Evolutionary conservation across 129 eudicot species (phyloP), one percentile per base, ranked within the genome.

Genomic region (Rutidosis leptorrhynchoides): DNA sequence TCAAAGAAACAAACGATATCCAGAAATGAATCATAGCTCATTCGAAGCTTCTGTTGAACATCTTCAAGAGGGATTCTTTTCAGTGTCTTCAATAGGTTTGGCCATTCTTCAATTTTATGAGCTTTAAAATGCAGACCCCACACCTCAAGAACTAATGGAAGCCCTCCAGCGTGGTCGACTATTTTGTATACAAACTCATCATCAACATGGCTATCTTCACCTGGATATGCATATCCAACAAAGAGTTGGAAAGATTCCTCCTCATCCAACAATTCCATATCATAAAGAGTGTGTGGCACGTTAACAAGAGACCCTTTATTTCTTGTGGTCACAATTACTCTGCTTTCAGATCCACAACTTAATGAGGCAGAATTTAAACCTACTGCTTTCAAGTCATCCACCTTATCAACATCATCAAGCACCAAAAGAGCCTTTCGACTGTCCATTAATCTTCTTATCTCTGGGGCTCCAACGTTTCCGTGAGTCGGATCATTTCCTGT

Each of bases 111-210:
- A n/a, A n/a, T n/a, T n/a, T n/a, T n/a, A n/a, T n/a, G n/a, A n/a
- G n/a, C n/a, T n/a, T n/a, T n/a, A n/a, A n/a, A n/a, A n/a, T n/a
- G n/a, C n/a, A n/a, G n/a, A n/a, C n/a, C n/a, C 57, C 57, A 51
- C 23, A 51, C 25, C 57, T 51, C 26, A 51, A 51, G 57, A 51
- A 51, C 57, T 11, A 51, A 51, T 9, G 57, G 57, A 51, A n/a
- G n/a, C n/a, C n/a, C n/a, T n/a, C n/a, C n/a, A n/a, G n/a, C n/a
- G n/a, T n/a, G n/a, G n/a, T n/a, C 0, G 8, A 8, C 26, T 51
- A 51, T 51, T 19, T 19, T 24, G 19, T 51, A 9, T 20, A 51
- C 57, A 6, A 51, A 51, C 25, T 19, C 7, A 7, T 51, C 6
- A 11, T 51, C 25, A 3, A 15, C 57, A 19, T 1, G 20, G 0